Base-by-base conservation (phyloP, 805 yeast species). In the Zygoascus ofunaensis region DNA sequence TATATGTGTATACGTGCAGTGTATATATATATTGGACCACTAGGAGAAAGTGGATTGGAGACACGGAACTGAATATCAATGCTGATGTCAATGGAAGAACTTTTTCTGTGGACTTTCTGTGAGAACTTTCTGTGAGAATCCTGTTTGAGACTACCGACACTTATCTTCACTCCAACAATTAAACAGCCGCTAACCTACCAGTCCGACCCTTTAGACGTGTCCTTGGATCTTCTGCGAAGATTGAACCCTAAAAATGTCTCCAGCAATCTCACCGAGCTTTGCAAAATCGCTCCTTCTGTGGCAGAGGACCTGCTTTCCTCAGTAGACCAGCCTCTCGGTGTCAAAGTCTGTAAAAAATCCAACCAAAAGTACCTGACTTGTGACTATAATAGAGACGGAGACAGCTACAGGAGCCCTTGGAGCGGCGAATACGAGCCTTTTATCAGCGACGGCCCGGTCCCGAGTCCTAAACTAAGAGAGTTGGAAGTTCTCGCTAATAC, bases 331-430 rank as follows among this genome's bases (percentile, higher is more conserved):
- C 97, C 97, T 21, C 69, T 90, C 54, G 64, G 68, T 34, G 66
- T 76, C 36, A 57, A 66, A 39, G 65, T 66, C 32, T 82, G 87
- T 58, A 53, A 57, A 7, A 63, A 65, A 22, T 59, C 76, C 12
- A 84, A 84, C 8, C 82, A 82, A 63, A 74, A 73, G 47, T 90
- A 72, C 60, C 71, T 90, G 46, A 76, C 89, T 42, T 90, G 97
- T 65, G 98, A 90, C 62, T 90, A 90, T 62, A 90, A 90, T 64
- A 74, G 98, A 54, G 98, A 90, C 59, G 89, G 94, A 5, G 97
- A 90, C 63, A 80, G 89, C 18, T 84, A 74, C 64, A 73, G 97
- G 54, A 84, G 95, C 0, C 98, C 97, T 4, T 87, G 90, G 87
- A 73, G 86, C 18, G 87, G 87, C 59, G 70, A 71, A 49, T 90